Evolutionary conservation across 208 protist species (phyloP).

Genomic region (Leishmania aethiopica): DNA sequence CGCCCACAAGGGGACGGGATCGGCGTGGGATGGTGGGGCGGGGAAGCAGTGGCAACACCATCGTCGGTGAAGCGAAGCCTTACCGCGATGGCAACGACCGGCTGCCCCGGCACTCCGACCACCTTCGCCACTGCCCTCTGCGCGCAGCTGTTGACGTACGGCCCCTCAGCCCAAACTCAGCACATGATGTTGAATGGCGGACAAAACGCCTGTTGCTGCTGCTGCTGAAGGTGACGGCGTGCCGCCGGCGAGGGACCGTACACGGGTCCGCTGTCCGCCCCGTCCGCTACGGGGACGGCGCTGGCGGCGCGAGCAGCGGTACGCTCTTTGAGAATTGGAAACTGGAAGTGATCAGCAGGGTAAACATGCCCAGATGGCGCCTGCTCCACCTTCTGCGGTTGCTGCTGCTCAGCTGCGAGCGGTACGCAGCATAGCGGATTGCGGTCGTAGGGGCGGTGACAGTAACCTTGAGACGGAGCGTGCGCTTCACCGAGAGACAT

Average conservation of each 20-base stretch:
- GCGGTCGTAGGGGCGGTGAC: background rate
- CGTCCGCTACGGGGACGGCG: background rate
- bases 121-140: background rate
- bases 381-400: background rate
- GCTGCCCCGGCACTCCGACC: background rate
- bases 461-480: background rate
- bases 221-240: conserved; percentile 22
- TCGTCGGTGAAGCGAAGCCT: background rate
- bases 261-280: conserved; percentile 20
- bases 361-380: background rate
- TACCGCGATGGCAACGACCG: background rate
- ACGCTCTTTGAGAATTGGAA: background rate
- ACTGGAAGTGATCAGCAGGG: background rate
- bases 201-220: conserved; percentile 13
- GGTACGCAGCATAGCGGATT: background rate
- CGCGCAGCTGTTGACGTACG: background rate
- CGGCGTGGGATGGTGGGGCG: too few relatives aligned
- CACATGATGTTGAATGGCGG: conserved; percentile 14
- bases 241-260: conserved; percentile 27
- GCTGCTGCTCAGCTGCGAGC: background rate
- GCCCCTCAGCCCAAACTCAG: background rate
- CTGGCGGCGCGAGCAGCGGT: background rate
- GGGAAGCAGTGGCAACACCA: background rate
- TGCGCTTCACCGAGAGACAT: background rate
- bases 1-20: background rate